Evolutionary conservation across 495 filamentous ascomycete species (phyloP), one percentile per base, ranked within the genome.

Genomic region (Trichoderma gamsii): DNA sequence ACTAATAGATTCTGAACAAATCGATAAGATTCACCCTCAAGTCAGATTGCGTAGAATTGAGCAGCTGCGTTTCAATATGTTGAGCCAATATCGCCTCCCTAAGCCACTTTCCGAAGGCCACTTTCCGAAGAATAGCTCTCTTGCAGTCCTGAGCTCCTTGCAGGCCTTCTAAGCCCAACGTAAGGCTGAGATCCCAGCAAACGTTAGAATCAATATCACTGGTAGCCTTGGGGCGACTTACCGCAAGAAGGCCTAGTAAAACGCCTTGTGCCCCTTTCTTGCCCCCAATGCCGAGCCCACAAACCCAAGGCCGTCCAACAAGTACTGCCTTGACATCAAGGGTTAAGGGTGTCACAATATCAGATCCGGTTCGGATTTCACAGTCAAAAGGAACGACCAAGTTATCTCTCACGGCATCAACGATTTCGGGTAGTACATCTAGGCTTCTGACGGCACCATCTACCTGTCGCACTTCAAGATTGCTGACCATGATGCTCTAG

Each of bases 221-320:
- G 12, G 41, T 12, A 43, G 12, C n/a, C 41, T 43, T 43, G 41
- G 5, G 41, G 6, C 41, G 6, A 43, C 41, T 43, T 43, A 43
- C 41, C 12, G 86, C 85, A 49, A 88, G 73, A 16, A 88, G 72
- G 5, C 83, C 81, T 63, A 81, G 79, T 41, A 89, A 69, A 4
- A 88, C 84, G 67, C 85, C 78, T 68, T 81, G 82, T 4, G 84
- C 88, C 8, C 88, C 87, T 46, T 81, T 74, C 68, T 84, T 79
- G 13, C 87, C 87, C 35, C 79, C 81, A 51, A 86, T 80, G 1
- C 79, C 81, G 18, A 83, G 61, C 3, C 80, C 82, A 64, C 81
- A 84, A 13, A 83, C 77, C 21, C 75, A 76, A 1, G 80, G 80
- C 61, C 84, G 72, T 18, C 85, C 85, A 43, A 86, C 71, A 23